Conservation (phyloP, 192 early-diverging fungal species). For the Phycomyces blakesleeanus region DNA sequence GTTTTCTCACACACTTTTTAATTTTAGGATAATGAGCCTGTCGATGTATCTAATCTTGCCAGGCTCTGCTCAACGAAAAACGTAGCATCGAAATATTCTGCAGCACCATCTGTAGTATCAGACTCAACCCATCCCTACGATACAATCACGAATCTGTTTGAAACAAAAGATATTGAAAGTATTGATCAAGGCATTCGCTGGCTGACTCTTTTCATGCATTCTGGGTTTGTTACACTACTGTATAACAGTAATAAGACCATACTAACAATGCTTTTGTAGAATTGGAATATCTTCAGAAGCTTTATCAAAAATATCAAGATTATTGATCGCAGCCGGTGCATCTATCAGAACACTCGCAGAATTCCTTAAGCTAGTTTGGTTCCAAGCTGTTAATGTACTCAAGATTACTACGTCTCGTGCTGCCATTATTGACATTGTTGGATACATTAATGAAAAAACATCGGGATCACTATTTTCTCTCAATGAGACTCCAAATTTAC, state of each 20-base stretch:
- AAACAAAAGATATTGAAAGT: constrained; percentile 15
- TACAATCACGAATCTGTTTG: constrained; percentile 24
- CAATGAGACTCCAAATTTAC: constrained; percentile 19
- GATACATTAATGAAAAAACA: constrained; percentile 29
- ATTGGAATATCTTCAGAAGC: constrained; percentile 32
- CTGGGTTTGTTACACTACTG: constrained; percentile 25
- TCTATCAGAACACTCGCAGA: constrained; percentile 22
- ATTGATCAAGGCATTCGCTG: constrained; percentile 34
- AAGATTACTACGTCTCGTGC: constrained; percentile 23
- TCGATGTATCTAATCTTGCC: constrained; percentile 12
- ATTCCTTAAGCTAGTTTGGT: constrained; percentile 40
- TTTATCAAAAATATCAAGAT: constrained; percentile 30
- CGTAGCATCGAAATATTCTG: background rate
- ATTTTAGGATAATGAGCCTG: constrained; percentile 14
- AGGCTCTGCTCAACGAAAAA: constrained; percentile 17
- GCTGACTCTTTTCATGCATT: constrained; percentile 35
- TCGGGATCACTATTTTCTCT: constrained; percentile 21
- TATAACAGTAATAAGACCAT: background rate
- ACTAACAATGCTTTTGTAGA: constrained; percentile 12
- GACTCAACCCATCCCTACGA: constrained; percentile 24
- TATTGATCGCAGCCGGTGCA: constrained; percentile 16
- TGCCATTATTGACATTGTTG: constrained; percentile 30
- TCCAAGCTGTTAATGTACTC: constrained; percentile 33
- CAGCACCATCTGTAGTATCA: background rate
- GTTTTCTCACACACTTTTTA: background rate